Conservation (phyloP, 768 basidiomycete species). For the Lenzites betulinus region DNA sequence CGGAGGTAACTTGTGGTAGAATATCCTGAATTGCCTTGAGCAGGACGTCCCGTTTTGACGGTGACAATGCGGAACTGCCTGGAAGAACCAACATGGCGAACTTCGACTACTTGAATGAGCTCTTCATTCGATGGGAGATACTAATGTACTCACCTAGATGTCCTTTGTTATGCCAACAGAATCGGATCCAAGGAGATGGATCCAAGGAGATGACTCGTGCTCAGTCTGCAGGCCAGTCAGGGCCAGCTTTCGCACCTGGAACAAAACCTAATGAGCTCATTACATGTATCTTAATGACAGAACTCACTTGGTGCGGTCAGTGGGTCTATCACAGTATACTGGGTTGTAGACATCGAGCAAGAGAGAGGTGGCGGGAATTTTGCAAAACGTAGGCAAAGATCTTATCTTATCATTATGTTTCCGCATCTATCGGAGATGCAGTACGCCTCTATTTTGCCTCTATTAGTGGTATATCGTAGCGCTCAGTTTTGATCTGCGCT, state of each 20-base stretch:
- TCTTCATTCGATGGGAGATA: too few species aligned
- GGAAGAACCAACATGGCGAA: conserved; percentile 70
- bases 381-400: background rate
- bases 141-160: too few species aligned
- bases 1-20: conserved; percentile 54
- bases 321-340: too few species aligned
- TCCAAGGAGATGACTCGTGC: background rate
- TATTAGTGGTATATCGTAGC: too few species aligned
- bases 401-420: conserved; percentile 1
- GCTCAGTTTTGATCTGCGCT: too few species aligned
- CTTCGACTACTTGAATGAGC: background rate
- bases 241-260: background rate
- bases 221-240: background rate
- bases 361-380: conserved; percentile 2
- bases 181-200: too few species aligned
- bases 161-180: too few species aligned
- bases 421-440: background rate
- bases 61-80: conserved; percentile 77
- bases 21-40: conserved; percentile 57
- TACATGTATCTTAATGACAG: too few species aligned
- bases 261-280: background rate
- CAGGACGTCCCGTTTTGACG: conserved; percentile 67
- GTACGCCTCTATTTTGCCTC: too few species aligned
- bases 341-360: conserved; percentile 16
- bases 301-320: too few species aligned